A percentile compares a stretch with the other conserved stretches of the same genome.
Evolutionary conservation across 176 grass and related monocot genomes (phyloP).

Genomic region (Zoysia japonica): DNA sequence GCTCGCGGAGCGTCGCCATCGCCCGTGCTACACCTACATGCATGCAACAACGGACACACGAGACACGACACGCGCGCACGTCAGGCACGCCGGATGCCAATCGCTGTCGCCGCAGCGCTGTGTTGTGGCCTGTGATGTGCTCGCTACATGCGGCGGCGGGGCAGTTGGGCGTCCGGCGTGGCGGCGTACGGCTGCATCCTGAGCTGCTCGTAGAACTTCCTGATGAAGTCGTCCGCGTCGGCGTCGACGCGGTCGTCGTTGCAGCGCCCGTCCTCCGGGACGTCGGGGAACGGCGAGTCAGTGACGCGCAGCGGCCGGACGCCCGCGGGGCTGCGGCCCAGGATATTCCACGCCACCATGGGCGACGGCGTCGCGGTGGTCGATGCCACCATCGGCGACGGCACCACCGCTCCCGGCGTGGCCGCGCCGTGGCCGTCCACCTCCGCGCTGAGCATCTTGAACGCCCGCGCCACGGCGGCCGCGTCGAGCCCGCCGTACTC

Average conservation of each 20-base stretch:
- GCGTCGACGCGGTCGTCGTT: slow-evolving; percentile 55
- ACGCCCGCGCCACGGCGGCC: slow-evolving; percentile 61
- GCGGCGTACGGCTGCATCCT: slow-evolving; percentile 61
- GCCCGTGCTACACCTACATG: not conserved
- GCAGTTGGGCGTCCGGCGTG: slow-evolving; percentile 33
- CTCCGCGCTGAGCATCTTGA: slow-evolving; percentile 72
- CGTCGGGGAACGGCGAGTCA: slow-evolving; percentile 81
- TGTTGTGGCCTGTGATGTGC: no score
- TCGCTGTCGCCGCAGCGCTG: not conserved
- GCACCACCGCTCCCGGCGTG: slow-evolving; percentile 4
- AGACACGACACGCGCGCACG: not conserved
- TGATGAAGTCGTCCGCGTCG: slow-evolving; percentile 86
- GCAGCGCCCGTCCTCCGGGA: slow-evolving; percentile 52
- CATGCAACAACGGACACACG: not conserved
- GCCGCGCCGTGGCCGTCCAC: slow-evolving; percentile 24
- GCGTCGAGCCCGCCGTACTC: slow-evolving; percentile 50
- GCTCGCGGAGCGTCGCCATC: not conserved
- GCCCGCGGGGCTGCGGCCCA: slow-evolving; percentile 58
- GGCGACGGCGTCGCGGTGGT: slow-evolving; percentile 59
- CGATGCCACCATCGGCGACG: not conserved
- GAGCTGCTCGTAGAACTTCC: slow-evolving; percentile 85
- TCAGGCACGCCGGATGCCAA: not conserved
- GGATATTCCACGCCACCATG: slow-evolving; percentile 54
- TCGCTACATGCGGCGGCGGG: not conserved
- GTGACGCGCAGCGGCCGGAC: slow-evolving; percentile 76